Evolutionary conservation across 768 basidiomycete species (phyloP).

Genomic region (Paxillus ammoniavirescens): DNA sequence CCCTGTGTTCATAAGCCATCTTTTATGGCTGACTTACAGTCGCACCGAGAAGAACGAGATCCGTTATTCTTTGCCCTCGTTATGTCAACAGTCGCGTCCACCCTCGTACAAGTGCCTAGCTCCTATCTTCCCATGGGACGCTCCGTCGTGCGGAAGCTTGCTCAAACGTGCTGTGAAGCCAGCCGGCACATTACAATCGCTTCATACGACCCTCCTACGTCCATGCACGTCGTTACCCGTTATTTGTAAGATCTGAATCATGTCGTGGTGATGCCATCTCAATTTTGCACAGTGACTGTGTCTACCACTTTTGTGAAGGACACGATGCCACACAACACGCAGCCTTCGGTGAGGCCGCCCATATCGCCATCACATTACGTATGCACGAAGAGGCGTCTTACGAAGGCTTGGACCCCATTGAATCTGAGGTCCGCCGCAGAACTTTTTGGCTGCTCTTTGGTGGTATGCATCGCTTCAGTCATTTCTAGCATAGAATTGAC

Average conservation of each 20-base stretch:
- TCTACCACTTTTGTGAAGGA: constrained; percentile 88
- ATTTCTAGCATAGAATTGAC: neutral
- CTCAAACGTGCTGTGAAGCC: constrained; percentile 78
- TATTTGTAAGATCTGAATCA: constrained; percentile 65
- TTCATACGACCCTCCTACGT: constrained; percentile 80
- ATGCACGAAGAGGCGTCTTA: constrained; percentile 88
- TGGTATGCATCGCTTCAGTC: constrained; percentile 45
- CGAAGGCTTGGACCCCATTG: constrained; percentile 79
- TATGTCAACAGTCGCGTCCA: constrained; percentile 85
- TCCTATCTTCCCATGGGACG: constrained; percentile 88
- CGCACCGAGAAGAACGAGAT: constrained; percentile 78
- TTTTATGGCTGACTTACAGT: constrained; percentile 86
- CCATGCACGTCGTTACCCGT: constrained; percentile 82
- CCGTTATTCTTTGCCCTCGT: constrained; percentile 90
- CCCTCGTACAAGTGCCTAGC: constrained; percentile 84
- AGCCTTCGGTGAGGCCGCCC: constrained; percentile 82
- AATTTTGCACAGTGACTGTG: constrained; percentile 55
- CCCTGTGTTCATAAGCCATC: constrained; percentile 90
- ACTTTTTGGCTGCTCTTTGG: constrained; percentile 90
- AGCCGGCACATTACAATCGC: constrained; percentile 78
- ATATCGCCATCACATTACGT: constrained; percentile 77
- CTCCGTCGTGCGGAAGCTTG: constrained; percentile 78
- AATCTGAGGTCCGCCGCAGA: constrained; percentile 82
- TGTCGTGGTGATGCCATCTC: constrained; percentile 2
- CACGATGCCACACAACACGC: constrained; percentile 87